These are phyloP conservation scores for Dactylellina leptospora DNA, from an alignment of 2,329 filamentous ascomycete genomes.

Conservation along the genomic window DNA sequence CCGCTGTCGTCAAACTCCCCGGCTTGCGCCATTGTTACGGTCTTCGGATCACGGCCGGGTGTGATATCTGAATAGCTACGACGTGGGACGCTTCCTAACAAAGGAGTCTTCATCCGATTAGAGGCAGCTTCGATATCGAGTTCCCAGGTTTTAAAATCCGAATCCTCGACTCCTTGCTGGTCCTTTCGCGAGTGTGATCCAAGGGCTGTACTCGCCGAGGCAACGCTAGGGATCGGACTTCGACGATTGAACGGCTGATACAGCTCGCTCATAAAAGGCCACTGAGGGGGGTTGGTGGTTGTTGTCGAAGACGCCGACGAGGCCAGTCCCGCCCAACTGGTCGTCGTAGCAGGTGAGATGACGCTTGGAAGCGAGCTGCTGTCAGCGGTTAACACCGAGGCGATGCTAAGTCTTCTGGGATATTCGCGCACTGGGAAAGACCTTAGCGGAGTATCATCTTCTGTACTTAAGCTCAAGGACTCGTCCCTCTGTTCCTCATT, in stretches of 20 bases:
- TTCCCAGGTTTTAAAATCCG: constrained; percentile 45
- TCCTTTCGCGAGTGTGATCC: constrained; percentile 46
- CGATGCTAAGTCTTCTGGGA: constrained; percentile 52
- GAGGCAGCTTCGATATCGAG: constrained; percentile 35
- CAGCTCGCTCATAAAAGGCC: constrained; percentile 45
- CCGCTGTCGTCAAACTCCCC: constrained; percentile 7
- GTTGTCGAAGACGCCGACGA: constrained; percentile 47
- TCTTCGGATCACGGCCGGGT: not conserved
- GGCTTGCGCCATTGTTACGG: constrained; percentile 20
- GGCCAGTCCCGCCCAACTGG: constrained; percentile 45
- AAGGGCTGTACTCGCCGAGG: constrained; percentile 31
- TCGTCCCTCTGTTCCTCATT: constrained; percentile 36
- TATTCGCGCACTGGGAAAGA: constrained; percentile 49
- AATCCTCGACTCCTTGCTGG: constrained; percentile 23
- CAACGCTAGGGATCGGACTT: constrained; percentile 35
- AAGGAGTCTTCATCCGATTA: constrained; percentile 13
- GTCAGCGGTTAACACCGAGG: constrained; percentile 50
- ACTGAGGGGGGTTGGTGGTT: constrained; percentile 49
- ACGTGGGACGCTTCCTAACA: constrained; percentile 20
- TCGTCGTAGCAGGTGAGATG: constrained; percentile 45
- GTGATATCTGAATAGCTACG: constrained; percentile 10
- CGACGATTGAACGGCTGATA: constrained; percentile 43
- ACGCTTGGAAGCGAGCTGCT: constrained; percentile 48
- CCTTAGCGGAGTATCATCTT: constrained; percentile 48
- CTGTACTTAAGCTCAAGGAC: constrained; percentile 33